phyloP scores from a whole-genome alignment of 768 basidiomycete genomes.

The Nidularia pulvinata region DNA sequence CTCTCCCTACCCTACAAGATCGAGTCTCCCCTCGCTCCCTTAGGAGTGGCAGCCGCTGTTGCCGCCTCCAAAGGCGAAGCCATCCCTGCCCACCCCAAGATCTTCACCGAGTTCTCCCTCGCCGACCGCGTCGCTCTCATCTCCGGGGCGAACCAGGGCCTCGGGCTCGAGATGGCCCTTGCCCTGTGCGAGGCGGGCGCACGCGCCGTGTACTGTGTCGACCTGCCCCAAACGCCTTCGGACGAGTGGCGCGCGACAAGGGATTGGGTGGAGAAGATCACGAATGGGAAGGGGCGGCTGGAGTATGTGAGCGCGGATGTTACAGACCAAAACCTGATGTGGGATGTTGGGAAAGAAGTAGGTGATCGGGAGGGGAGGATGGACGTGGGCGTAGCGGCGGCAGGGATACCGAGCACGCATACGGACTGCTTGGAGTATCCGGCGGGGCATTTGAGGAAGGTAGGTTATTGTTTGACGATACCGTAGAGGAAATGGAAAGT shows the following conservation, averaged over 20 bases:
- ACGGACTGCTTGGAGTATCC: slow-evolving; percentile 57
- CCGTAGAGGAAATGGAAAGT: not conserved
- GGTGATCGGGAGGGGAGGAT: slow-evolving; percentile 58
- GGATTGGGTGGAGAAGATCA: slow-evolving; percentile 27
- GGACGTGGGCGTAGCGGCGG: slow-evolving; percentile 67
- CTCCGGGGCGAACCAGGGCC: slow-evolving; percentile 54
- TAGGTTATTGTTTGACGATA: slow-evolving; percentile 15
- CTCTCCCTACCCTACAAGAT: slow-evolving; percentile 5
- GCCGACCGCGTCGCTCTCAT: slow-evolving; percentile 45
- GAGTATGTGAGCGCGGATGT: slow-evolving; percentile 60
- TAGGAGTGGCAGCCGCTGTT: slow-evolving; percentile 17
- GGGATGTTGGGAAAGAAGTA: slow-evolving; percentile 50
- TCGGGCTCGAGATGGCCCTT: slow-evolving; percentile 46
- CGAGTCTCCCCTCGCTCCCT: slow-evolving; percentile 6
- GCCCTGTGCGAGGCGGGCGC: slow-evolving; percentile 23
- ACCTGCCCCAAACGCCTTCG: slow-evolving; percentile 47
- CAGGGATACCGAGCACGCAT: slow-evolving; percentile 50
- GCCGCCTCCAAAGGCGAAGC: slow-evolving; percentile 9
- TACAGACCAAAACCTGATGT: slow-evolving; percentile 46
- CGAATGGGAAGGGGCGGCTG: slow-evolving; percentile 20
- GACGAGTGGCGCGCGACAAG: slow-evolving; percentile 48
- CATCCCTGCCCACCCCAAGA: slow-evolving; percentile 24
- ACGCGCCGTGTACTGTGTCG: slow-evolving; percentile 56
- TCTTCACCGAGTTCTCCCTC: slow-evolving; percentile 45
- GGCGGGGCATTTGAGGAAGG: slow-evolving; percentile 55